Evolutionary conservation across 495 filamentous ascomycete species (phyloP), one percentile per base, ranked within the genome.

Genomic region (Penicillium verhagenii): DNA sequence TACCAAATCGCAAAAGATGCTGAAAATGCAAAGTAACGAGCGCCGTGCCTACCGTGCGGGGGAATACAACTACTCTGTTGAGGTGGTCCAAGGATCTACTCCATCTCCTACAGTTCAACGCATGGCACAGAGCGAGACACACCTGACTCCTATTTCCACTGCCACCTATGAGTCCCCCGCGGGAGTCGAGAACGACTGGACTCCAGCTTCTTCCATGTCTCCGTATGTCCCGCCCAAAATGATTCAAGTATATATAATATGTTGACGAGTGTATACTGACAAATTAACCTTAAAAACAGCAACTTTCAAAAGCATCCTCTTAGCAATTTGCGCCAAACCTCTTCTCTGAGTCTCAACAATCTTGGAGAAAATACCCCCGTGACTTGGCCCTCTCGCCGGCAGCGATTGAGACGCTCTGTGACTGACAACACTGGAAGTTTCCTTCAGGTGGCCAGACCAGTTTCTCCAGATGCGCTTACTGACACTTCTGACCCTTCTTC

Each of bases 11-110:
- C 94, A 99, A 72, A 99, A 97, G 78, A 79, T 90, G 63, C 81
- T 99, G 48, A 99, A 99, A 79, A 86, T 91, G 33, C 86, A 94
- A 64, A 97, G 92, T 19, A 91, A 92, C 23, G 89, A 93, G 70
- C 89, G 90, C 57, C 90, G 94, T 51, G 87, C 93, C 61, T 96
- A 92, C 74, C 90, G 94, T 52, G 88, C 92, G 28, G 91, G 93
- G 39, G 95, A 98, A 73, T 97, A 97, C 68, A 96, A 96, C 60
- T 82, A 77, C 59, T 73, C 77, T 33, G 72, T 80, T 19, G 70
- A 78, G 52, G 72, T 75, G 16, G 70, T 77, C 37, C 70, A 79
- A 43, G 72, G 67, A 24, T 74, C 68, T 19, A 72, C 70, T 47
- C 72, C 74, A 2, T 77, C 75, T 18, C 71, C 74, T 40, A 65